phyloP scores from a whole-genome alignment of 108 stramenopile genomes.

The Cyclotella sp. region DNA sequence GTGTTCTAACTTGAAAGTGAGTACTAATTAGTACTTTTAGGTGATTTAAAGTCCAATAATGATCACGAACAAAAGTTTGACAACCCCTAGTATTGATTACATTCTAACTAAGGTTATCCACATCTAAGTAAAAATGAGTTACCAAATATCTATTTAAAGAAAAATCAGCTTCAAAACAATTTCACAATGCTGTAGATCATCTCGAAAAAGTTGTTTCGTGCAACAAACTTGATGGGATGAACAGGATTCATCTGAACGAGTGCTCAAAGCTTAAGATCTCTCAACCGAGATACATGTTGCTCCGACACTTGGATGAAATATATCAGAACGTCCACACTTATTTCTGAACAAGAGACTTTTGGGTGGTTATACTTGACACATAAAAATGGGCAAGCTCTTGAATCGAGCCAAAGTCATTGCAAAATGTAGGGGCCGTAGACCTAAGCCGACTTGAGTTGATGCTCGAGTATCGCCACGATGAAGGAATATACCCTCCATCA shows the following conservation, averaged over 20 bases:
- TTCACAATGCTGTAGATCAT: conserved; percentile 13
- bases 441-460: conserved; percentile 7
- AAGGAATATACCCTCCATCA: conserved; percentile 36
- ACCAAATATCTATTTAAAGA: no score
- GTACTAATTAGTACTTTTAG: no score
- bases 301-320: conserved; percentile 31
- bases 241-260: background rate
- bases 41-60: no score
- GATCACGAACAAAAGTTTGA: no score
- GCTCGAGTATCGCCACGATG: conserved; percentile 33
- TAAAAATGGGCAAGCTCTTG: conserved; percentile 33
- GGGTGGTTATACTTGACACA: conserved; percentile 20
- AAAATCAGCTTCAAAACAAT: background rate
- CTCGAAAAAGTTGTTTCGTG: background rate
- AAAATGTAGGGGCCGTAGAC: conserved; percentile 37
- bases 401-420: conserved; percentile 25
- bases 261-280: background rate
- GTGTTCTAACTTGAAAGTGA: no score
- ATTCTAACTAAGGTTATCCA: no score
- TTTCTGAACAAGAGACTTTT: background rate
- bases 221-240: background rate
- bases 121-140: no score
- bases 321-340: conserved; percentile 27
- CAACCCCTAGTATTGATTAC: no score
- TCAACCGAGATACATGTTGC: conserved; percentile 39